These are phyloP conservation scores for Ochetophila trinervis DNA, from an alignment of 306 rosid genomes.

Conservation along the genomic window DNA sequence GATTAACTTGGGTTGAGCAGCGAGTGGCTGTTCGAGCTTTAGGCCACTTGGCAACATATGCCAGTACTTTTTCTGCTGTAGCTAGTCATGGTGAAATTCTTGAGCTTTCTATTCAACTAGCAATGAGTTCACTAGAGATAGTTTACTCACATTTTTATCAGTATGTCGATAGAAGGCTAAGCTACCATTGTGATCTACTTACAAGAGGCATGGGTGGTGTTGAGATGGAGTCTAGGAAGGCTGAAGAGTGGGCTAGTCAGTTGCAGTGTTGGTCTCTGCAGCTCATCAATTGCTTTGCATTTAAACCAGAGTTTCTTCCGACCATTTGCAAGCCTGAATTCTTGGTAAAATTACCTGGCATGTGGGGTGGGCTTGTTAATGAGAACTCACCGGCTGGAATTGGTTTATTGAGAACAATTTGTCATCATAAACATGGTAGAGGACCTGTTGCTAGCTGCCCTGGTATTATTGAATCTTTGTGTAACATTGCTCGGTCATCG, in stretches of 20 bases:
- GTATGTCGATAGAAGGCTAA: slow-evolving; percentile 80
- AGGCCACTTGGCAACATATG: slow-evolving; percentile 94
- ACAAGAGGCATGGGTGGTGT: slow-evolving; percentile 99
- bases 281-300: slow-evolving; percentile 94
- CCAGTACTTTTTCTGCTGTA: slow-evolving; percentile 74
- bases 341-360: slow-evolving; percentile 75
- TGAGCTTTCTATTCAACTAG: slow-evolving; percentile 89
- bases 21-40: slow-evolving; percentile 98
- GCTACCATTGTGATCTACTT: slow-evolving; percentile 96
- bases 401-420: slow-evolving; percentile 86
- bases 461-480: slow-evolving; percentile 78
- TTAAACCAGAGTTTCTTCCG: slow-evolving; percentile 90
- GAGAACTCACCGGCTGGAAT: slow-evolving; percentile 98
- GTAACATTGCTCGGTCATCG: slow-evolving; percentile 85
- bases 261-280: slow-evolving; percentile 99
- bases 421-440: slow-evolving; percentile 96
- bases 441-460: slow-evolving; percentile 87
- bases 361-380: slow-evolving; percentile 99
- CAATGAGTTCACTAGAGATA: slow-evolving; percentile 85
- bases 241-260: slow-evolving; percentile 99
- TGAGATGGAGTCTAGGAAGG: slow-evolving; percentile 99
- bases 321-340: slow-evolving; percentile 91
- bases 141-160: slow-evolving; percentile 96
- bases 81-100: slow-evolving; percentile 92
- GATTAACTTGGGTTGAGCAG: slow-evolving; percentile 98